Conservation (phyloP, 257 asterid species). For the Rhazya stricta region DNA sequence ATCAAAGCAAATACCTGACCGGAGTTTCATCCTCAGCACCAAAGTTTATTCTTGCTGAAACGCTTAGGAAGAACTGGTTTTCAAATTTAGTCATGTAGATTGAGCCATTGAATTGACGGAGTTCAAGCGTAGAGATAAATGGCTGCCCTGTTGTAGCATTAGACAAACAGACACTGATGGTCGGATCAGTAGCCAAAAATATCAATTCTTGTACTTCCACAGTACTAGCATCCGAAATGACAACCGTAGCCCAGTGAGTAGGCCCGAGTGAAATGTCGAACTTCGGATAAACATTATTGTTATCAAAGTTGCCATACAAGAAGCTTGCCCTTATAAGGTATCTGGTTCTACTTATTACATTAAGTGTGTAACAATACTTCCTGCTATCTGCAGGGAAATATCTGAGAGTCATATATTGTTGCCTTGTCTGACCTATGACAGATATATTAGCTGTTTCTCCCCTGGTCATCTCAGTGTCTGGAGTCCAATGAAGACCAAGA, state of each 20-base stretch:
- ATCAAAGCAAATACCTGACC: slow-evolving; percentile 52
- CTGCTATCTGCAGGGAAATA: slow-evolving; percentile 78
- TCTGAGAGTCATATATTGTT: slow-evolving; percentile 65
- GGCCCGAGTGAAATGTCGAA: slow-evolving; percentile 89
- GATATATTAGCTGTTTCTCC: slow-evolving; percentile 57
- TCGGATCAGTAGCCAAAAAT: slow-evolving; percentile 78
- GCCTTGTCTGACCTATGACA: slow-evolving; percentile 58
- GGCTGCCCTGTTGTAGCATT: slow-evolving; percentile 98
- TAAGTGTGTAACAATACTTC: slow-evolving; percentile 80
- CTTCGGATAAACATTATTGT: slow-evolving; percentile 74
- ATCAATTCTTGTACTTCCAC: slow-evolving; percentile 75
- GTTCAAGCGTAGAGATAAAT: slow-evolving; percentile 95
- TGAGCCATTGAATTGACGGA: slow-evolving; percentile 89
- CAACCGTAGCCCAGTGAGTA: slow-evolving; percentile 88
- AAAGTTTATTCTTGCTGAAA: slow-evolving; percentile 90
- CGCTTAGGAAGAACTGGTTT: slow-evolving; percentile 70
- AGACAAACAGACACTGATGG: slow-evolving; percentile 78
- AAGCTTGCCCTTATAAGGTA: slow-evolving; percentile 85
- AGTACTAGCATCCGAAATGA: slow-evolving; percentile 72
- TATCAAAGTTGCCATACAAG: slow-evolving; percentile 84
- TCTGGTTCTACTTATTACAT: slow-evolving; percentile 68
- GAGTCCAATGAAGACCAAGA: slow-evolving; percentile 68
- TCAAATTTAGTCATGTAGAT: slow-evolving; percentile 56
- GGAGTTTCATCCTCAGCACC: slow-evolving; percentile 77
- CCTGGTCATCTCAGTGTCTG: slow-evolving; percentile 50